phyloP scores from a whole-genome alignment of 768 basidiomycete genomes.

The Rhodotorula babjevae region DNA sequence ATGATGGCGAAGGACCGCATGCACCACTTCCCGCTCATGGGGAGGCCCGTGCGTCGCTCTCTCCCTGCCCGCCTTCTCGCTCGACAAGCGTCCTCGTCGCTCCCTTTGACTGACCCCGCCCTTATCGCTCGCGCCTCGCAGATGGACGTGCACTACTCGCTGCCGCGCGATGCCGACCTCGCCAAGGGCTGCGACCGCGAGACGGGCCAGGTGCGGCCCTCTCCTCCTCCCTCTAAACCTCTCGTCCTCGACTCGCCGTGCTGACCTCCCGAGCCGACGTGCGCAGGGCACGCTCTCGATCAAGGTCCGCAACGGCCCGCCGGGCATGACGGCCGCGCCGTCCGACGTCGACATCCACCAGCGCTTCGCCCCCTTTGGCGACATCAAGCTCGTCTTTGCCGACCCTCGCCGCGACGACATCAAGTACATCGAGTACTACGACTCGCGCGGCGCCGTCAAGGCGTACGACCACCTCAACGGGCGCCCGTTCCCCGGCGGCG shows the following conservation, averaged over 20 bases:
- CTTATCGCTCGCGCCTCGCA: conserved; percentile 45
- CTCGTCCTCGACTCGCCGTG: not conserved
- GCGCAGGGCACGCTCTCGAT: conserved; percentile 84
- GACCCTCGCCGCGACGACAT: conserved; percentile 46
- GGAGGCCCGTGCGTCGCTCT: conserved; percentile 67
- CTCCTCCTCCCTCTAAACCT: not conserved
- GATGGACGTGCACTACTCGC: conserved; percentile 98
- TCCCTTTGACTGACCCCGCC: not conserved
- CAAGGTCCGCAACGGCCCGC: conserved; percentile 56
- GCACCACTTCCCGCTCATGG: conserved; percentile 81
- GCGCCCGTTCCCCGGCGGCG: conserved; percentile 75
- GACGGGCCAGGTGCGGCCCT: conserved; percentile 63
- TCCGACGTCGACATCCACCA: conserved; percentile 80
- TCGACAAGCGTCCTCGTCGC: too few relatives aligned
- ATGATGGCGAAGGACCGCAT: conserved; percentile 84
- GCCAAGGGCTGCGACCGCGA: conserved; percentile 61
- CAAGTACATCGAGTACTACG: conserved; percentile 89
- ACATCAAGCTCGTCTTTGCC: conserved; percentile 73
- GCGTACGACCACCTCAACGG: conserved; percentile 75
- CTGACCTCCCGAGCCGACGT: not conserved
- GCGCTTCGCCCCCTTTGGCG: conserved; percentile 82
- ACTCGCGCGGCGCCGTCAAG: conserved; percentile 73
- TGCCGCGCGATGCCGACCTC: conserved; percentile 79
- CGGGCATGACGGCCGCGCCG: conserved; percentile 60
- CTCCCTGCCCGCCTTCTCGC: too few relatives aligned